phyloP scores from a whole-genome alignment of 495 filamentous ascomycete species.

The Penicillium bialowiezense region DNA sequence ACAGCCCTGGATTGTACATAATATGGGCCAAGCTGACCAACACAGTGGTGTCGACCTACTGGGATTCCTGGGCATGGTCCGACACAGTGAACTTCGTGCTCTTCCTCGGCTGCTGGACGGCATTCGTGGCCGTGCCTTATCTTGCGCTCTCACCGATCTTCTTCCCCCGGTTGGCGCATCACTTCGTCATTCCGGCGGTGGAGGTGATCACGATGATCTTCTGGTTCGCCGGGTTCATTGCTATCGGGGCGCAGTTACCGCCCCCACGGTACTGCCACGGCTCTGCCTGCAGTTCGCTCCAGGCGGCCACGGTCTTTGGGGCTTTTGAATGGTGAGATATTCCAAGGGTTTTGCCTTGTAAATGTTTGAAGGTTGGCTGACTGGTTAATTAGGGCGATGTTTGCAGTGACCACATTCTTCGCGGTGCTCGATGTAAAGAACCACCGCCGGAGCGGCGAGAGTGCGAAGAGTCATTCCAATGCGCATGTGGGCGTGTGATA shows the following conservation, averaged over 20 bases:
- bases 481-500: conserved; percentile 21
- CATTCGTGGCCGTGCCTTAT: conserved; percentile 62
- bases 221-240: conserved; percentile 85
- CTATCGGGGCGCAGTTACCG: conserved; percentile 60
- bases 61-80: conserved; percentile 28
- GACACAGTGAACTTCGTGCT: conserved; percentile 66
- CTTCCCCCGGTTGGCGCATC: conserved; percentile 55
- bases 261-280: conserved; percentile 43
- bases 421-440: conserved; percentile 19
- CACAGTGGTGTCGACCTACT: conserved; percentile 28
- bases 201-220: conserved; percentile 76
- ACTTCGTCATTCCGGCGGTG: conserved; percentile 59
- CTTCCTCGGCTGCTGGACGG: conserved; percentile 69
- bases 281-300: conserved; percentile 45
- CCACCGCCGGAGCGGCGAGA: conserved; percentile 18
- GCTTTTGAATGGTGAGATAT: conserved; percentile 59
- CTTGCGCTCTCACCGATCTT: conserved; percentile 61
- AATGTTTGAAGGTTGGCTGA: too few relatives aligned
- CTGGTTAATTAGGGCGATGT: conserved; percentile 43
- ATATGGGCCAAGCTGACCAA: conserved; percentile 5
- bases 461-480: conserved; percentile 20
- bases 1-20: not conserved
- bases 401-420: conserved; percentile 40
- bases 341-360: too few relatives aligned
- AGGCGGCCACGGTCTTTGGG: conserved; percentile 52